Percentiles rank a stretch among this genome's conserved stretches.
These are phyloP conservation scores for Lizonia empirigonia DNA, from an alignment of 2,329 filamentous ascomycete species.

Conservation along the genomic window DNA sequence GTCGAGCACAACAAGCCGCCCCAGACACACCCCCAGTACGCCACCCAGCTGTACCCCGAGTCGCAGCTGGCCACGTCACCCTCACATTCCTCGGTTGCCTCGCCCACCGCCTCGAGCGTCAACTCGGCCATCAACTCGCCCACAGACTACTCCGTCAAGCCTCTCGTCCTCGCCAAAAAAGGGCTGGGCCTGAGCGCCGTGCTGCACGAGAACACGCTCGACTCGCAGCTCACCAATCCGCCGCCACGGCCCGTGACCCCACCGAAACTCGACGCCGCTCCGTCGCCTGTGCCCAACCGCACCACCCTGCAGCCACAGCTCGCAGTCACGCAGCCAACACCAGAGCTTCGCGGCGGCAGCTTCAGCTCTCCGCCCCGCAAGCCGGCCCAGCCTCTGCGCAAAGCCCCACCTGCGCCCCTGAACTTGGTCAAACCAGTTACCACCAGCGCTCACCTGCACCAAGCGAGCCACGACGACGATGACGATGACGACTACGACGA, in stretches of 20 bases:
- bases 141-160: constrained; percentile 43
- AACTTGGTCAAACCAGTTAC: constrained; percentile 63
- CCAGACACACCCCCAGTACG: constrained; percentile 16
- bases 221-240: constrained; percentile 18
- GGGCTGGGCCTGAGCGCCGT: constrained; percentile 34
- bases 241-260: constrained; percentile 21
- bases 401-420: constrained; percentile 83
- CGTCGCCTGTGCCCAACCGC: constrained; percentile 14
- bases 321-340: constrained; percentile 48
- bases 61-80: constrained; percentile 42
- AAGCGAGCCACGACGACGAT: constrained; percentile 59
- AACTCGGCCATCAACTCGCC: constrained; percentile 40
- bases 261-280: neutral
- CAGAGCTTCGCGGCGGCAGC: constrained; percentile 43
- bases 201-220: constrained; percentile 22
- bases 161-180: constrained; percentile 29
- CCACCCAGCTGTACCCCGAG: constrained; percentile 31
- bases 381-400: constrained; percentile 63
- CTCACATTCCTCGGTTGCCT: constrained; percentile 29
- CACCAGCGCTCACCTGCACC: constrained; percentile 53
- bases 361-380: constrained; percentile 45
- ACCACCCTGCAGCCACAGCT: constrained; percentile 41
- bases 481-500: constrained; percentile 86
- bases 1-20: constrained; percentile 28
- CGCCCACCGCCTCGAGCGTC: constrained; percentile 28